A percentile compares a stretch with the other conserved stretches of the same genome.
Conservation (phyloP, 1,139 yeast species). For the Starmera stellimalicola region DNA sequence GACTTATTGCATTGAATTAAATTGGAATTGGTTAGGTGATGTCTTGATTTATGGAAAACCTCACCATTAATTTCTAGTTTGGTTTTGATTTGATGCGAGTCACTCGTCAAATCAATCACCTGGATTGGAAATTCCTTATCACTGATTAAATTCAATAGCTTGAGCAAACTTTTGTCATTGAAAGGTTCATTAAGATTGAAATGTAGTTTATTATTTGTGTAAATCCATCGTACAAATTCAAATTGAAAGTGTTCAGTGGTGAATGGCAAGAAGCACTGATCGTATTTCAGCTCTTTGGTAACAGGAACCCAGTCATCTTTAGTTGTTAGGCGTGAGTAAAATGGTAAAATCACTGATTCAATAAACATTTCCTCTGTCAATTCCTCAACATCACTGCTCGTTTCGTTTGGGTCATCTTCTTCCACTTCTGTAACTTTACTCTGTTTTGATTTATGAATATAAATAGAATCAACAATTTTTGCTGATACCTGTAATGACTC, state of each 20-base stretch:
- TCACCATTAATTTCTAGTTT: constrained; percentile 10
- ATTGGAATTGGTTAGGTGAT: constrained; percentile 16
- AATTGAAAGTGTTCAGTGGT: constrained; percentile 22
- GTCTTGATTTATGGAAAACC: constrained; percentile 28
- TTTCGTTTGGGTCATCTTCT: no score
- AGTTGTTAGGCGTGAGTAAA: not conserved
- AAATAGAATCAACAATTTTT: no score
- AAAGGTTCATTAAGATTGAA: constrained; percentile 24
- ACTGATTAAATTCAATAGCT: constrained; percentile 21
- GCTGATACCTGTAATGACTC: no score
- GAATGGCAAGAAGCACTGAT: constrained; percentile 17
- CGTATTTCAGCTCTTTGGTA: not conserved
- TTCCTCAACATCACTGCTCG: no score
- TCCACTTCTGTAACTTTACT: no score
- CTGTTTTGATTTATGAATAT: no score
- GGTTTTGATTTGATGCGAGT: constrained; percentile 12
- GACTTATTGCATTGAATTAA: constrained; percentile 11
- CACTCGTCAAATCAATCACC: constrained; percentile 7
- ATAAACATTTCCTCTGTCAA: not conserved
- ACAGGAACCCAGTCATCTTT: not conserved
- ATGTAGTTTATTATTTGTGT: constrained; percentile 16
- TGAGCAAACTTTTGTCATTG: constrained; percentile 19
- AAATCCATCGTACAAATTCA: constrained; percentile 27
- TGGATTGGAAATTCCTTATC: constrained; percentile 15
- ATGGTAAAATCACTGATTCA: not conserved